phyloP scores from a whole-genome alignment of 306 rosid species.

The Hippophae tibetana region DNA sequence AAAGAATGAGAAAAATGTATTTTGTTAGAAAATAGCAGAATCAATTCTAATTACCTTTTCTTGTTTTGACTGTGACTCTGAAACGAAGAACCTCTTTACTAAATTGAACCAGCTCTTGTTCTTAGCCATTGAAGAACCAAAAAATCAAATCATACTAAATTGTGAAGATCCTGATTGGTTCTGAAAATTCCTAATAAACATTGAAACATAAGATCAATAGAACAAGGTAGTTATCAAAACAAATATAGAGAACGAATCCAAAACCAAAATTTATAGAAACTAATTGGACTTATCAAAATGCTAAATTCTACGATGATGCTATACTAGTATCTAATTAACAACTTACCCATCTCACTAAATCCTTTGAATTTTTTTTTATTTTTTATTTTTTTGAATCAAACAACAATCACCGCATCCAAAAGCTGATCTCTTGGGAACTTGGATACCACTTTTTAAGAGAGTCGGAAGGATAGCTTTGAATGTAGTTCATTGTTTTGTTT shows the following conservation, averaged over 20 bases:
- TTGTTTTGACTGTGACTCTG: constrained; percentile 50
- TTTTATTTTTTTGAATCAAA: constrained; percentile 16
- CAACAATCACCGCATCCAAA: constrained; percentile 36
- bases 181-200: neutral
- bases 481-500: constrained; percentile 38
- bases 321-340: constrained; percentile 23
- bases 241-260: constrained; percentile 12
- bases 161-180: constrained; percentile 14
- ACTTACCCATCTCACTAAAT: constrained; percentile 31
- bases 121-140: constrained; percentile 51
- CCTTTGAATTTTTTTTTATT: constrained; percentile 1
- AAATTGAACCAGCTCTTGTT: constrained; percentile 71
- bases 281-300: neutral
- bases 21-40: neutral
- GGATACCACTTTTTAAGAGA: constrained; percentile 26
- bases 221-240: neutral
- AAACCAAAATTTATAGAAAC: constrained; percentile 5
- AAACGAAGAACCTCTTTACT: constrained; percentile 56
- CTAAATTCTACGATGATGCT: constrained; percentile 24
- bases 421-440: constrained; percentile 28
- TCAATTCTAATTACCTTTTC: constrained; percentile 40
- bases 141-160: constrained; percentile 7
- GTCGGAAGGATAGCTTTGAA: constrained; percentile 29
- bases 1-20: constrained; percentile 4
- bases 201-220: neutral